Evolutionary conservation across 805 yeast genomes (phyloP).

Genomic region (Wickerhamomyces subpelliculosus): DNA sequence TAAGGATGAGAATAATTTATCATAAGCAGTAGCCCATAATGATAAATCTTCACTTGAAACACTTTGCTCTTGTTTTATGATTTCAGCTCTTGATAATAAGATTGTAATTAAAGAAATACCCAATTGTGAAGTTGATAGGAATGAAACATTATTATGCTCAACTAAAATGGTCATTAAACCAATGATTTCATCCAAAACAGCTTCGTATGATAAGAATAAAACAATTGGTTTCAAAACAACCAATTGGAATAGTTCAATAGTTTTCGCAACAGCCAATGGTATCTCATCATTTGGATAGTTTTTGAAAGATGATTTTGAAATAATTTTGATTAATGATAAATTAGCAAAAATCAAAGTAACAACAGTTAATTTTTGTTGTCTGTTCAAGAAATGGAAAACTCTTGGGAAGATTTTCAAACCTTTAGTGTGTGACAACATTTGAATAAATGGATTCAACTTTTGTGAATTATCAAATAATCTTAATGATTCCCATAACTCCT

Average conservation of each 20-base stretch:
- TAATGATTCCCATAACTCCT: conserved; percentile 69
- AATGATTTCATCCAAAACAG: conserved; percentile 72
- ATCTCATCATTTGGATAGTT: conserved; percentile 45
- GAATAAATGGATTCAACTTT: conserved; percentile 61
- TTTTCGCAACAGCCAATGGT: conserved; percentile 48
- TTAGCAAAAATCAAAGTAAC: conserved; percentile 75
- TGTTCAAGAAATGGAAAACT: conserved; percentile 71
- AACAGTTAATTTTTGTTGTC: conserved; percentile 70
- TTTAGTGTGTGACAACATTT: conserved; percentile 76
- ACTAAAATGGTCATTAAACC: conserved; percentile 66
- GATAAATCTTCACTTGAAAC: conserved; percentile 34
- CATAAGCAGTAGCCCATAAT: conserved; percentile 76
- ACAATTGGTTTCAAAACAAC: conserved; percentile 82
- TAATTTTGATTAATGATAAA: conserved; percentile 70
- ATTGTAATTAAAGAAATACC: conserved; percentile 87
- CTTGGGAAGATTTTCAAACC: conserved; percentile 87
- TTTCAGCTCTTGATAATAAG: conserved; percentile 85
- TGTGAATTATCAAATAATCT: conserved; percentile 59
- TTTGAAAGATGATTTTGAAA: conserved; percentile 73
- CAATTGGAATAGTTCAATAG: conserved; percentile 71
- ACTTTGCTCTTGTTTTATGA: conserved; percentile 76
- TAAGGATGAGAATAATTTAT: conserved; percentile 68
- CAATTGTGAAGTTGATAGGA: conserved; percentile 51
- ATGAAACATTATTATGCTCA: conserved; percentile 61
- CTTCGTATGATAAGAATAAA: conserved; percentile 68